A percentile compares a stretch with the other conserved stretches of the same genome.
These are phyloP conservation scores for Nicotiana noctiflora DNA, from an alignment of 257 asterid genomes.

Conservation along the genomic window DNA sequence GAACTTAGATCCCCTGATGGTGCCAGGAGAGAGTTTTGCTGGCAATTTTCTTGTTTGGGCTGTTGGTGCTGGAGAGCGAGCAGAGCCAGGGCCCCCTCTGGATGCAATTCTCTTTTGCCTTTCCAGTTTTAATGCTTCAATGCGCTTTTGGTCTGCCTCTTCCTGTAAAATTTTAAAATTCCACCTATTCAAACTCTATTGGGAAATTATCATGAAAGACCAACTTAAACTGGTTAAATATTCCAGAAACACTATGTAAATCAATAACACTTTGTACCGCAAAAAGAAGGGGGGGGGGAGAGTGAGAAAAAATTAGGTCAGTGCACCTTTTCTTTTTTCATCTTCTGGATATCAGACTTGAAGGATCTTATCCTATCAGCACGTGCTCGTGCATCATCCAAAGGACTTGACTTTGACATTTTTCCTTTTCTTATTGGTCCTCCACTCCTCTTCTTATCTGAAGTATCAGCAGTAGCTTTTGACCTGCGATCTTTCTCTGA, in stretches of 20 bases:
- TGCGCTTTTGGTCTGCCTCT: conserved; percentile 58
- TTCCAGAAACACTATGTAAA: background rate
- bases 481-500: conserved; percentile 53
- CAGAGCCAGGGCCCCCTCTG: conserved; percentile 45
- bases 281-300: background rate
- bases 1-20: conserved; percentile 74
- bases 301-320: conserved; percentile 3
- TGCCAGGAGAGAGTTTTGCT: conserved; percentile 53
- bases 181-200: background rate
- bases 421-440: conserved; percentile 73
- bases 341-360: conserved; percentile 81
- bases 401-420: conserved; percentile 58
- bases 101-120: conserved; percentile 85
- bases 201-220: background rate
- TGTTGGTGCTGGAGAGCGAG: conserved; percentile 32
- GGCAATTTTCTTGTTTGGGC: conserved; percentile 46
- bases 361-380: conserved; percentile 88
- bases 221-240: background rate
- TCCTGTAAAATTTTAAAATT: conserved; percentile 43
- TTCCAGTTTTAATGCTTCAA: conserved; percentile 71
- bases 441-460: conserved; percentile 56
- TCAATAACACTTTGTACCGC: background rate
- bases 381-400: conserved; percentile 89
- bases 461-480: conserved; percentile 39
- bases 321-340: conserved; percentile 84